A percentile compares a stretch with the other conserved stretches of the same genome.
Conservation (phyloP, 768 basidiomycete species). For the Brasilioporus rufonigricans region DNA sequence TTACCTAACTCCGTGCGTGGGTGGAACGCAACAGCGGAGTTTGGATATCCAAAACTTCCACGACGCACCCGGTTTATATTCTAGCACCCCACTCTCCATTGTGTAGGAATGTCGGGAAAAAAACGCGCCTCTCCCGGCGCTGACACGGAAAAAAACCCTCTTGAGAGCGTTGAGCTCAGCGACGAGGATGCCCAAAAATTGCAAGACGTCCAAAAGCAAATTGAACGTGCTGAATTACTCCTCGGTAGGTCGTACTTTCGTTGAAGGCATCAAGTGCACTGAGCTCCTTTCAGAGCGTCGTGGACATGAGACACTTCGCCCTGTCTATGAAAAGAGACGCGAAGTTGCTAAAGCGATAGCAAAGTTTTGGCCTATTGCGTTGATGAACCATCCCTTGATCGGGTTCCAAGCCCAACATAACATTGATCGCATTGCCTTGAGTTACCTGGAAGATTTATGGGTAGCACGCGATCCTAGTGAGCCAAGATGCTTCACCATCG, state of each 20-base stretch:
- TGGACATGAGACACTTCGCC: conserved; percentile 52
- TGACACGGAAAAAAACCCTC: conserved; percentile 68
- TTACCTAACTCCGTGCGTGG: conserved; percentile 11
- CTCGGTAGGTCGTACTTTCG: conserved; percentile 51
- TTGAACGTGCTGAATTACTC: conserved; percentile 66
- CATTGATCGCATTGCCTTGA: conserved; percentile 78
- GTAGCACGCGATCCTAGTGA: conserved; percentile 70
- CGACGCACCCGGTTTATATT: conserved; percentile 1
- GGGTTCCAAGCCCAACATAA: conserved; percentile 66
- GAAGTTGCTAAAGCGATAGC: conserved; percentile 60
- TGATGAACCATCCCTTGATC: conserved; percentile 69
- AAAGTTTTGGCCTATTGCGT: conserved; percentile 84
- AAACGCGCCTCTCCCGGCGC: conserved; percentile 83
- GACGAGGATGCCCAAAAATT: conserved; percentile 74
- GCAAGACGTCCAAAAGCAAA: conserved; percentile 61
- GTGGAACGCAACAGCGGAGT: conserved; percentile 28
- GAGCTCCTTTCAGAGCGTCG: conserved; percentile 52
- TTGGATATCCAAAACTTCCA: conserved; percentile 27
- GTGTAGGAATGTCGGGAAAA: conserved; percentile 39
- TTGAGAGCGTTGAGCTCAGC: conserved; percentile 63
- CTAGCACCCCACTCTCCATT: conserved; percentile 1
- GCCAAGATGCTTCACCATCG: conserved; percentile 77
- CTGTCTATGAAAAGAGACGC: conserved; percentile 72
- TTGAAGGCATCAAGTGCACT: background rate
- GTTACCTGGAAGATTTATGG: conserved; percentile 85